Evolutionary conservation across 805 yeast species (phyloP), one percentile per base, ranked within the genome.

Genomic region (Candida loeiensis): DNA sequence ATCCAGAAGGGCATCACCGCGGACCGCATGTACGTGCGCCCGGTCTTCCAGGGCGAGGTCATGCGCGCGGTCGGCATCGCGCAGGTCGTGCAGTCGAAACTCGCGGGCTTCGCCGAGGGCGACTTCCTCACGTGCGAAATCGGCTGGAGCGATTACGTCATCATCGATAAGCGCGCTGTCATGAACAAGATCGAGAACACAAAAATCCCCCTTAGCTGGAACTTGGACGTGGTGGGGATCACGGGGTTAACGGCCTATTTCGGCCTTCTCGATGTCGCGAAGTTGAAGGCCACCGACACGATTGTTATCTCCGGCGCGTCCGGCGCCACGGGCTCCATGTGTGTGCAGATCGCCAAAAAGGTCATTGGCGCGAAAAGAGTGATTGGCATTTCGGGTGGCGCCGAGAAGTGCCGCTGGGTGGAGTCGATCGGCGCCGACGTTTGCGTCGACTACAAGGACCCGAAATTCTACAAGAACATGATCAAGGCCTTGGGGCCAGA

Each of bases 261-360:
- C 46, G 80, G 80, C 9, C 66, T 79, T 41, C 60, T 55, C 44
- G 69, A 70, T 28, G 68, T 77, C 40, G 80, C 79, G n/a, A 59
- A 68, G 33, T 56, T 78, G 41, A 49, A 57, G 45, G 45, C 46
- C 28, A 68, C 67, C 17, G 78, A 79, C 50, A 63, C 69, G 6
- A 65, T 76, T 47, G 59, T 79, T 33, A 63, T 81, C 33, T 74
- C 81, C 14, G 86, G 85, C 42, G 87, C 87, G 11, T 73, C 82
- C 6, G 88, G 88, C 45, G 85, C 85, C n/a, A 81, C 82, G n/a
- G 87, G 87, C 11, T 70, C 77, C 18, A 59, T 71, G 35, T 74
- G 67, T 35, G 74, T 79, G 15, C 85, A 80, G 55, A 54, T 81
- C 9, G 80, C 85, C 30, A 63, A 76, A 44, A 61, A 71, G 28